Evolutionary conservation across 768 basidiomycete genomes (phyloP), one percentile per base, ranked within the genome.

Genomic region (Boletus barrowsii): DNA sequence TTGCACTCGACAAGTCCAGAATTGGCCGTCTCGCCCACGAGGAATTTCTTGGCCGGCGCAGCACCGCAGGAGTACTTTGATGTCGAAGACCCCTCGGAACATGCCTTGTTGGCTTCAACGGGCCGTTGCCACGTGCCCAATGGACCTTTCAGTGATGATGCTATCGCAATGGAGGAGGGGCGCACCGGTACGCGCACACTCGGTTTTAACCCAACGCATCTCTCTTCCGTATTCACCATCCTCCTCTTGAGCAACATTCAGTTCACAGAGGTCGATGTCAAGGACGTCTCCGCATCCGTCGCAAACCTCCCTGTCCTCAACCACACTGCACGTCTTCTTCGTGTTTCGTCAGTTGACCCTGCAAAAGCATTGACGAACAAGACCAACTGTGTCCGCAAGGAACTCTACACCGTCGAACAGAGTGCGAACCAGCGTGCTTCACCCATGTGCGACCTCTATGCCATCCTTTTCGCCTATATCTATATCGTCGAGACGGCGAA

Each of bases 191-290:
- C 95, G 83, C 82, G 83, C 53, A 80, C 79, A 2, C 83, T 96
- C 44, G 92, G 92, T 20, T 96, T 96, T 81, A 96, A 96, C 72
- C 75, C 84, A n/a, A 93, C 92, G 68, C 88, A 93, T 70, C 79
- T 87, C 54, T 73, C 84, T 3, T 80, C 90, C 62, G 92, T 96
- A 62, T 92, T 90, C 74, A 83, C 81, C 62, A 87, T 95, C 61
- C 84, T 96, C 51, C 78, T 88, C 10, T 79, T 96, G 56, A 86
- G 90, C 51, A 93, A 93, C 70, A 59, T 96, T 44, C 82, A 87
- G 58, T 94, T 94, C 72, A 75, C 76, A 17, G 87, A 91, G 59
- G 83, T 83, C 1, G 80, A 84, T 57, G 79, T 86, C 24, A 73
- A 73, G 33, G 88, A 93, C 62, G 78, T 83, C 1, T 83, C 85